phyloP scores from a whole-genome alignment of 1,139 yeast genomes.

The Scheffersomyces titani region DNA sequence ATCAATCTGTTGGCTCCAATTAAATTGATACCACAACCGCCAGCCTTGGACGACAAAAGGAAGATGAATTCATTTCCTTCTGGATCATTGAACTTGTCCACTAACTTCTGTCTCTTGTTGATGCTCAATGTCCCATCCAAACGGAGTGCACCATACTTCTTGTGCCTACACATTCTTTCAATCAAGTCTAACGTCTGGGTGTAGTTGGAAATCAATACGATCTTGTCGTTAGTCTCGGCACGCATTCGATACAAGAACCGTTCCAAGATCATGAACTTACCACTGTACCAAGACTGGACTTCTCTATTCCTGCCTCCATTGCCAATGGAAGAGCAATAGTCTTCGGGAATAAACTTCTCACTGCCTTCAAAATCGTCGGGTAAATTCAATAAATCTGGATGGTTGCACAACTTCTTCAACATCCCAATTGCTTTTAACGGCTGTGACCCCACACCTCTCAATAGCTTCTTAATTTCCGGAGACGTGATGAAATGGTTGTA shows the following conservation, averaged over 20 bases:
- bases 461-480: constrained; percentile 69
- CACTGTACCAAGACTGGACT: constrained; percentile 61
- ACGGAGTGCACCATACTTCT: constrained; percentile 76
- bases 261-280: constrained; percentile 65
- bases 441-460: constrained; percentile 76
- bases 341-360: constrained; percentile 69
- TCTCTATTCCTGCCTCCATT: constrained; percentile 48
- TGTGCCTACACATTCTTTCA: constrained; percentile 77
- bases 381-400: constrained; percentile 79
- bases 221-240: constrained; percentile 86
- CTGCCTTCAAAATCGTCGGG: constrained; percentile 78
- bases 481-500: constrained; percentile 79
- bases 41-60: constrained; percentile 91
- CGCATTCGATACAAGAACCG: constrained; percentile 78
- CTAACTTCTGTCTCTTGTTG: constrained; percentile 89
- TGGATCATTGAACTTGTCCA: constrained; percentile 89
- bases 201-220: constrained; percentile 90
- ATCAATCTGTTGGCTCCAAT: constrained; percentile 94
- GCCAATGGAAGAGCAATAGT: constrained; percentile 49
- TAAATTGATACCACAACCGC: constrained; percentile 97
- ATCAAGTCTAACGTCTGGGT: constrained; percentile 92
- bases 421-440: constrained; percentile 90
- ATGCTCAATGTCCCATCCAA: constrained; percentile 93
- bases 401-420: constrained; percentile 87
- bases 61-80: constrained; percentile 87